A percentile compares a stretch with the other conserved stretches of the same genome.
phyloP scores from a whole-genome alignment of 2,329 filamentous ascomycete species.

The Xylaria arbuscula region DNA sequence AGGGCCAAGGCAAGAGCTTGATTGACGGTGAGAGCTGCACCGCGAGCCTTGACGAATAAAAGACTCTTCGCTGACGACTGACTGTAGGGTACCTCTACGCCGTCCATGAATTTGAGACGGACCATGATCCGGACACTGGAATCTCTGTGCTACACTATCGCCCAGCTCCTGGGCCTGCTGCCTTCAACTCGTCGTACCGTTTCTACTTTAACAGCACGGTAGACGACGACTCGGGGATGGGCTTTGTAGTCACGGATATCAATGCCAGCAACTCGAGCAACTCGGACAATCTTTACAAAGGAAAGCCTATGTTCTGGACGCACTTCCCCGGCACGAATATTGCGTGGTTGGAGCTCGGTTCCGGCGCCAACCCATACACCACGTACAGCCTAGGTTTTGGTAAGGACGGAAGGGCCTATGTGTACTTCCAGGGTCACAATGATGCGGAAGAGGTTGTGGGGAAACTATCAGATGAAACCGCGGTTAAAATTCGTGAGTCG shows the following conservation, averaged over 20 bases:
- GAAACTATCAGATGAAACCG: neutral
- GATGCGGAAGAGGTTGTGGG: neutral
- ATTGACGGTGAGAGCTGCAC: neutral
- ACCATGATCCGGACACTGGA: neutral
- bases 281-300: neutral
- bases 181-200: neutral
- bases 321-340: neutral
- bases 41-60: neutral
- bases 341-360: neutral
- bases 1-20: neutral
- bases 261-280: neutral
- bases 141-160: neutral
- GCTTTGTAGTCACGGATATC: constrained; percentile 1
- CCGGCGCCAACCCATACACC: neutral
- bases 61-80: neutral
- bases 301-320: neutral
- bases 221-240: neutral
- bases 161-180: too few species aligned
- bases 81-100: neutral
- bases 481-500: neutral
- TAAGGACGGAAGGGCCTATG: neutral
- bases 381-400: neutral
- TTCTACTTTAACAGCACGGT: neutral
- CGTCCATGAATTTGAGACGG: neutral
- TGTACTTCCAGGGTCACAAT: neutral